These are phyloP conservation scores for Kodamaea sagamina DNA, from an alignment of 805 yeast genomes.

Conservation along the genomic window DNA sequence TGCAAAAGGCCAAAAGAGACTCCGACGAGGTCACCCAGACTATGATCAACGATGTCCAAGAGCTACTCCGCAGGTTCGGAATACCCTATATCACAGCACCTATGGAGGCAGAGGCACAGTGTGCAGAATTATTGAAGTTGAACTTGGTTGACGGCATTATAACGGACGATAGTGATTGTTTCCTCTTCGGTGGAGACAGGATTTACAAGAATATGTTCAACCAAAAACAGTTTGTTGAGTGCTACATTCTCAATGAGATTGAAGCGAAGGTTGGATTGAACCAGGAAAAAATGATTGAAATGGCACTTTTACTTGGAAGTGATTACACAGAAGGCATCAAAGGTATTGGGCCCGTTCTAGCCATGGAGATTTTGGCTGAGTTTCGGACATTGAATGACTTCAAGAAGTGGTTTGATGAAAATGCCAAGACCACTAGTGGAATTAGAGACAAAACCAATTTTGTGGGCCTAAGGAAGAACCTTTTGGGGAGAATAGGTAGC, in stretches of 20 bases:
- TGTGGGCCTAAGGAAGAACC: constrained; percentile 53
- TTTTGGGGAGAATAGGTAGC: constrained; percentile 55
- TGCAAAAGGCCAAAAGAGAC: constrained; percentile 73
- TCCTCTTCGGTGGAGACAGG: constrained; percentile 82
- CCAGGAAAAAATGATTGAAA: constrained; percentile 65
- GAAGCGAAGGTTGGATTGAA: constrained; percentile 62
- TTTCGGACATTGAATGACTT: constrained; percentile 52
- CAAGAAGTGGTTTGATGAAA: constrained; percentile 59
- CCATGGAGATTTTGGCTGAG: constrained; percentile 87
- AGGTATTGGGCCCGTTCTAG: constrained; percentile 92
- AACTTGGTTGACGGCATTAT: constrained; percentile 90
- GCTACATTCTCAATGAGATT: constrained; percentile 64
- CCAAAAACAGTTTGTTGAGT: constrained; percentile 89
- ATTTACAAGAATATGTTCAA: constrained; percentile 93
- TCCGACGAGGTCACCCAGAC: constrained; percentile 85
- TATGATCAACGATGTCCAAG: constrained; percentile 91
- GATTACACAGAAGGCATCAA: constrained; percentile 93
- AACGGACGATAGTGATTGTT: constrained; percentile 97
- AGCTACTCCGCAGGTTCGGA: constrained; percentile 81
- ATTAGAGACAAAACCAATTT: constrained; percentile 42
- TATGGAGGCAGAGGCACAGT: constrained; percentile 99
- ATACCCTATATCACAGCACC: constrained; percentile 96
- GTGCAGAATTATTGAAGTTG: constrained; percentile 74
- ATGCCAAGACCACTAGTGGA: constrained; percentile 37
- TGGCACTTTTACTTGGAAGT: constrained; percentile 86